Conservation (phyloP, 1,284 basidiomycete genomes). For the Cutaneotrichosporon dermatis region DNA sequence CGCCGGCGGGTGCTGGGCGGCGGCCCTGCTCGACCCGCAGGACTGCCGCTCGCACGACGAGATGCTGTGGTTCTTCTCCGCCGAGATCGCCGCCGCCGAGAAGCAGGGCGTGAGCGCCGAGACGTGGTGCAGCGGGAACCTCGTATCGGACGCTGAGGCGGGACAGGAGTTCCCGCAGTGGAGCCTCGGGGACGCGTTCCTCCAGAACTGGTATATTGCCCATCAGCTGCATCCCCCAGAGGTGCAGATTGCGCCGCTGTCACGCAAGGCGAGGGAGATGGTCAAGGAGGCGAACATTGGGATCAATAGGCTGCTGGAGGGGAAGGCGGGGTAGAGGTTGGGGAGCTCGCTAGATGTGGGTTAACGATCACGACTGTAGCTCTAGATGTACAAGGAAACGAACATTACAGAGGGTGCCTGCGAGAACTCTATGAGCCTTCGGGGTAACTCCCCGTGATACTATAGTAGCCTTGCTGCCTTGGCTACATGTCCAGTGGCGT, state of each 20-base stretch:
- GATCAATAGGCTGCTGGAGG: neutral
- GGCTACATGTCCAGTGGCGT: too few species aligned
- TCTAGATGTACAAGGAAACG: too few species aligned
- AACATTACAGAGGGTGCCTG: too few species aligned
- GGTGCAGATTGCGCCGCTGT: neutral
- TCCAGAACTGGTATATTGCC: constrained; percentile 60
- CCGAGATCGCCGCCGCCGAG: neutral
- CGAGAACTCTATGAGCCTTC: too few species aligned
- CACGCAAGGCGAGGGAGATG: neutral
- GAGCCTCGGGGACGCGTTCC: constrained; percentile 94
- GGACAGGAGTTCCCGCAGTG: constrained; percentile 48
- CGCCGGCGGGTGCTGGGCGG: neutral
- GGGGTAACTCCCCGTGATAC: too few species aligned
- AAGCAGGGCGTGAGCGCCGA: neutral
- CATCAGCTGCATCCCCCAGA: constrained; percentile 48
- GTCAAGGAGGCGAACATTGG: constrained; percentile 1
- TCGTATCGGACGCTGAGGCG: neutral
- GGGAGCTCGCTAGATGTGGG: too few species aligned
- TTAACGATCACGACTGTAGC: neutral
- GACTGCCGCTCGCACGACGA: neutral
- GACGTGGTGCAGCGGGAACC: neutral
- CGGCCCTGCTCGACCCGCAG: neutral
- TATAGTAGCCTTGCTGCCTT: too few species aligned
- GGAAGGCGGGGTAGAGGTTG: neutral
- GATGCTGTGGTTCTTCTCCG: neutral